Percentiles rank a stretch among this genome's conserved stretches.
Conservation (phyloP, 2,329 filamentous ascomycete genomes). For the Neocatenulostroma microsporum region DNA sequence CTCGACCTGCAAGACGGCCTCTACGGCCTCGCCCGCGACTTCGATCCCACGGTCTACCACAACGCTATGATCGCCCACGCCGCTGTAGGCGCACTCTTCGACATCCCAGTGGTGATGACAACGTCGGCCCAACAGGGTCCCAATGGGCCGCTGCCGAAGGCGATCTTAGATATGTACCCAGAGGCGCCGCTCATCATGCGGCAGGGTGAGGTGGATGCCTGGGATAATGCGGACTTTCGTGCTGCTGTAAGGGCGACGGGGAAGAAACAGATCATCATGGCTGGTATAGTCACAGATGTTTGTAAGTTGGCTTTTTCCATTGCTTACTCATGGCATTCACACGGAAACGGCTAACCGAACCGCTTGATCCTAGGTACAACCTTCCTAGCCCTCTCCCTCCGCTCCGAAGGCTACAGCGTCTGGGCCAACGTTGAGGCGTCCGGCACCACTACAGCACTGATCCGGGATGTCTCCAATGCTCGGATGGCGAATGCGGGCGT, state of each 20-base stretch:
- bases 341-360: too few relatives aligned
- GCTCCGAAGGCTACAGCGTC: constrained; percentile 63
- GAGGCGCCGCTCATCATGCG: constrained; percentile 58
- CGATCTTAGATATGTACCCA: constrained; percentile 57
- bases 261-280: constrained; percentile 63
- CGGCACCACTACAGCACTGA: constrained; percentile 55
- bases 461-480: constrained; percentile 57
- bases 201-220: constrained; percentile 66
- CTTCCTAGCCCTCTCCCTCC: constrained; percentile 65
- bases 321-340: too few relatives aligned
- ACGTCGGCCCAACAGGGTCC: constrained; percentile 61
- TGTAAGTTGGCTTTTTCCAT: constrained; percentile 44
- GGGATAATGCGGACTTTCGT: constrained; percentile 65
- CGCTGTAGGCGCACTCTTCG: constrained; percentile 57
- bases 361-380: constrained; percentile 54
- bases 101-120: constrained; percentile 61
- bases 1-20: constrained; percentile 56
- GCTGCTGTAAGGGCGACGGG: constrained; percentile 57
- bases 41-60: constrained; percentile 55
- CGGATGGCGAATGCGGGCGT: constrained; percentile 62
- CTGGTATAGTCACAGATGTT: constrained; percentile 66
- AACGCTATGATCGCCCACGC: constrained; percentile 63
- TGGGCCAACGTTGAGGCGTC: constrained; percentile 66
- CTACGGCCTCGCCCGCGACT: constrained; percentile 57
- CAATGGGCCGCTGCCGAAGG: constrained; percentile 62